Conservation (phyloP, 2,329 filamentous ascomycete species). For the Colletotrichum ledebouriae region DNA sequence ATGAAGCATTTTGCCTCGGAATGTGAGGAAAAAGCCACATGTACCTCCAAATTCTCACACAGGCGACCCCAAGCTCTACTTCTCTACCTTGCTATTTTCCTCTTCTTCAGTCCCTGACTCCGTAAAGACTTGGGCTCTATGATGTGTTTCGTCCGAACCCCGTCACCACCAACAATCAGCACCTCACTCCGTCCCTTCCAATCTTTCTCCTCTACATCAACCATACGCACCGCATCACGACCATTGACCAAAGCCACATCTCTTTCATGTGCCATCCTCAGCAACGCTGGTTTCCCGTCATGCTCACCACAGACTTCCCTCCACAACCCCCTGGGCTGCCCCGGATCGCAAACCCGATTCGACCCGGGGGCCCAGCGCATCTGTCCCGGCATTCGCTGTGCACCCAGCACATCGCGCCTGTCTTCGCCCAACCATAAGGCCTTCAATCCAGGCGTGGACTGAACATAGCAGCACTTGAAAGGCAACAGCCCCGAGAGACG, state of each 20-base stretch:
- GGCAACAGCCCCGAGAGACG: slow-evolving; percentile 59
- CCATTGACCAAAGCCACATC: background rate
- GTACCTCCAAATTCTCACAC: background rate
- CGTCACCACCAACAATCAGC: slow-evolving; percentile 17
- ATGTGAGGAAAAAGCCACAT: background rate
- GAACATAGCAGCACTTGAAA: slow-evolving; percentile 58
- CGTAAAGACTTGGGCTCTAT: slow-evolving; percentile 34
- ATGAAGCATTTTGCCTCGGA: too few species aligned
- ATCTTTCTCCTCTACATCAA: slow-evolving; percentile 34
- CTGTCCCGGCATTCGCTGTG: slow-evolving; percentile 55
- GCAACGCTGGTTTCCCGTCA: slow-evolving; percentile 27
- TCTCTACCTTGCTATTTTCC: background rate
- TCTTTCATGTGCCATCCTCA: slow-evolving; percentile 36
- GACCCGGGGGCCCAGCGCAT: slow-evolving; percentile 44
- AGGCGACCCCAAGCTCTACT: background rate
- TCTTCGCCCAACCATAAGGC: slow-evolving; percentile 58
- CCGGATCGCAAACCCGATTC: slow-evolving; percentile 32
- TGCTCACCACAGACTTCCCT: slow-evolving; percentile 4
- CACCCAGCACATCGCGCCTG: slow-evolving; percentile 58
- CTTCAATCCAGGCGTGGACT: slow-evolving; percentile 54
- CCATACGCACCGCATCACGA: slow-evolving; percentile 11
- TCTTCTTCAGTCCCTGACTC: slow-evolving; percentile 5
- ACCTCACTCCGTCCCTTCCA: slow-evolving; percentile 41
- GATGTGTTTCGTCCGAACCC: slow-evolving; percentile 20
- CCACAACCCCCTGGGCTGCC: slow-evolving; percentile 27